Evolutionary conservation across 1,284 basidiomycete species (phyloP), one percentile per base, ranked within the genome.

Genomic region (Tilletia setariae): DNA sequence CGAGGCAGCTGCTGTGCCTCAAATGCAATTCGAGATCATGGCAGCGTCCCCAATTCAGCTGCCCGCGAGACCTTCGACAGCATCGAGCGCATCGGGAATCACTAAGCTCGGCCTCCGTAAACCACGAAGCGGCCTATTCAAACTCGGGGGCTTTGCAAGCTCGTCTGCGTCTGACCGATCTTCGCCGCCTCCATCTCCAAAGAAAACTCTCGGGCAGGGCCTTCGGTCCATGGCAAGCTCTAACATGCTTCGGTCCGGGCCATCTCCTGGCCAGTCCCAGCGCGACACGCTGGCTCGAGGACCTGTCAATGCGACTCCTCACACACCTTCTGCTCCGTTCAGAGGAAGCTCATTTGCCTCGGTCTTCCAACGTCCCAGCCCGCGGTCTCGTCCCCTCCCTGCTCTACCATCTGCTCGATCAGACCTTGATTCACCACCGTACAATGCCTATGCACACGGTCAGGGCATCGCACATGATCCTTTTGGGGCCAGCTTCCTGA

Each of bases 381-480:
- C 56, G 28, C 56, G 30, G 28, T 61, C 56, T 35, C 56, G 51
- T 4, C 51, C 51, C 3, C 51, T 53, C 21, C 51, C 51, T 3
- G n/a, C 51, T 6, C 51, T 40, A 11, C 35, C 51, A 3, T 23
- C 51, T 13, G 3, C 51, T 28, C 6, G 28, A 15, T 15, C 47
- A 49, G 53, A 25, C 53, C 19, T 23, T 16, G 23, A 23, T 32
- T 30, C 28, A 8, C 30, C 56, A 13, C 32, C 56, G 2, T 35
- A 19, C n/a, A 32, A 32, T 21, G 32, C 28, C 16, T 61, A 61
- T 7, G 4, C 28, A 15, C 32, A 35, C 56, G 56, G 56, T 2
- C 56, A 61, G 56, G 56, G 56, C 25, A 61, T 61, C 28, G 56
- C 30, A 30, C 32, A 61, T 61, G 28, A 32, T 35, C 28, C 56